Evolutionary conservation across 1,284 basidiomycete species (phyloP).

Genomic region (Fomitopsis schrenkii): DNA sequence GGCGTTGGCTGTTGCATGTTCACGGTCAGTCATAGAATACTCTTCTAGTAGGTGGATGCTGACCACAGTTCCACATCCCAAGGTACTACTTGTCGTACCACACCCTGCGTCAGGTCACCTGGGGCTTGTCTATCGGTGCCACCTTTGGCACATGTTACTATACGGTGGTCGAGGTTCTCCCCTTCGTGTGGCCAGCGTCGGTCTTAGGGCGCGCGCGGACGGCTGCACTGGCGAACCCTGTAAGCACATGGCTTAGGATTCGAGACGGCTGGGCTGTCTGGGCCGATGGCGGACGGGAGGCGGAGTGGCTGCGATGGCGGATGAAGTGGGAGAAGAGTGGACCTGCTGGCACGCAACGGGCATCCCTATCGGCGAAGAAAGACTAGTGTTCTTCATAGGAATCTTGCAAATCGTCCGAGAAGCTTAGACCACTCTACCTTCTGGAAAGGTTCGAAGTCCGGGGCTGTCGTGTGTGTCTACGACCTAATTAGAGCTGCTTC

Average conservation of each 20-base stretch:
- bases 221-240: slow-evolving; percentile 50
- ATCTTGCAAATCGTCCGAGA: too few species aligned
- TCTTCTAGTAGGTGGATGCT: neutral
- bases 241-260: slow-evolving; percentile 65
- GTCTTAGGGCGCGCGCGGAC: slow-evolving; percentile 46
- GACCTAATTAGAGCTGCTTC: too few species aligned
- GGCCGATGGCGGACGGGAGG: slow-evolving; percentile 64
- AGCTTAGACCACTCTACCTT: too few species aligned
- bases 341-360: neutral
- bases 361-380: neutral
- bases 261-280: slow-evolving; percentile 82
- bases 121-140: slow-evolving; percentile 70
- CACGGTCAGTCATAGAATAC: slow-evolving; percentile 45
- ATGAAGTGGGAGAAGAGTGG: slow-evolving; percentile 31
- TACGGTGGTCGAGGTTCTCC: slow-evolving; percentile 55
- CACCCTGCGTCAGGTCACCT: slow-evolving; percentile 63
- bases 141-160: slow-evolving; percentile 57
- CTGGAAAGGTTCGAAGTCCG: too few species aligned
- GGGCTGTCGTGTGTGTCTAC: too few species aligned
- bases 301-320: slow-evolving; percentile 65
- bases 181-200: slow-evolving; percentile 47
- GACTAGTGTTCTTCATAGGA: neutral
- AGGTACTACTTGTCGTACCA: slow-evolving; percentile 78
- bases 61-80: neutral
- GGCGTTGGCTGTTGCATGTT: slow-evolving; percentile 71